Evolutionary conservation across 2,329 filamentous ascomycete species (phyloP).

Genomic region (Dactylellina leptospora): DNA sequence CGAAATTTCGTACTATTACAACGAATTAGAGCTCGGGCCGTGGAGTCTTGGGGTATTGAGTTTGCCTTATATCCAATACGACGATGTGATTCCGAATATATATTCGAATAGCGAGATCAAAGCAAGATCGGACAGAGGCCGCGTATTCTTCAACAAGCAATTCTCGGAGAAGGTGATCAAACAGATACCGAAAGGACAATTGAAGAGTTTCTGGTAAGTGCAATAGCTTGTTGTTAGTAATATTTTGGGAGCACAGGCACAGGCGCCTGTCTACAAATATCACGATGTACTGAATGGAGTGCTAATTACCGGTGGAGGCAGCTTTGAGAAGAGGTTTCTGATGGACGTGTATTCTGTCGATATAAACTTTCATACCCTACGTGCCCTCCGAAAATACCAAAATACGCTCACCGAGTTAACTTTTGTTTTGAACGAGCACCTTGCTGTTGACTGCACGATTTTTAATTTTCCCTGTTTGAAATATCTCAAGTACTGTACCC

Average conservation of each 20-base stretch:
- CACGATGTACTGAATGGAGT: too few relatives aligned
- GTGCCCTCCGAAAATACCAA: slow-evolving; percentile 11
- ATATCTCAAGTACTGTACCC: slow-evolving; percentile 2
- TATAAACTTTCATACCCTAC: slow-evolving; percentile 8
- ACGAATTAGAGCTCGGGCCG: background rate
- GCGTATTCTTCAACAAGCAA: background rate
- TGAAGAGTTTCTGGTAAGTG: slow-evolving; percentile 6
- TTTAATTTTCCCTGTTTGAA: slow-evolving; percentile 34
- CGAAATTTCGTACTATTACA: slow-evolving; percentile 19
- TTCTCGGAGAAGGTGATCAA: slow-evolving; percentile 14
- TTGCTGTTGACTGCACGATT: slow-evolving; percentile 19
- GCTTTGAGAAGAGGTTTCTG: slow-evolving; percentile 8
- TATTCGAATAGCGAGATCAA: background rate
- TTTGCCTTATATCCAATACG: background rate
- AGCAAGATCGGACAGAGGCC: background rate
- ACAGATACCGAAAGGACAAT: slow-evolving; percentile 7
- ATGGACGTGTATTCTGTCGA: slow-evolving; percentile 12
- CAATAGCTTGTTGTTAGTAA: too few relatives aligned
- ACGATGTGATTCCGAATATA: background rate
- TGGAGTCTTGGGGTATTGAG: slow-evolving; percentile 14
- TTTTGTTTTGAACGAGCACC: slow-evolving; percentile 9
- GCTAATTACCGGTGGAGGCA: too few relatives aligned
- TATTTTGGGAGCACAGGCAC: too few relatives aligned
- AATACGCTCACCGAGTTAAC: slow-evolving; percentile 21
- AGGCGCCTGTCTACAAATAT: too few relatives aligned